Percentiles rank a stretch among this genome's conserved stretches.
Conservation (phyloP, 2,329 filamentous ascomycete genomes). For the Xylariaceae sp. region DNA sequence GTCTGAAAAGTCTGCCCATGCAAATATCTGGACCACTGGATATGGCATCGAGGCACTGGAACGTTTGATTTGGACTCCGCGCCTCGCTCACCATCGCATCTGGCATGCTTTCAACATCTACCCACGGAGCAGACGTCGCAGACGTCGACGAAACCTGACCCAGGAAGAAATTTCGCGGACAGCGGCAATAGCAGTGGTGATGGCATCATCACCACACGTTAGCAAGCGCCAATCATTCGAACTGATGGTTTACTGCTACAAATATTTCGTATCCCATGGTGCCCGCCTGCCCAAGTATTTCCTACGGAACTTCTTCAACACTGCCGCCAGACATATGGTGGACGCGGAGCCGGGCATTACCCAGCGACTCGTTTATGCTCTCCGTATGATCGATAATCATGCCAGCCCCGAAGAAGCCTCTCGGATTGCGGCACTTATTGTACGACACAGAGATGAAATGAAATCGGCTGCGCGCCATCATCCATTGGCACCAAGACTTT, state of each 20-base stretch:
- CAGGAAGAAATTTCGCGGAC: conserved; percentile 10
- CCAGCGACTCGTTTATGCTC: conserved; percentile 35
- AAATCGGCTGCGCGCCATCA: no score
- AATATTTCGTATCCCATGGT: conserved; percentile 26
- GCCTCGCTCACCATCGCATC: conserved; percentile 15
- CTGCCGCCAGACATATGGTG: conserved; percentile 36
- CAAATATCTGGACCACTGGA: conserved; percentile 23
- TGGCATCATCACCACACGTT: conserved; percentile 22
- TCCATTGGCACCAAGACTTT: no score
- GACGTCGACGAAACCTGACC: not conserved
- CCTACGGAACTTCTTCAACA: conserved; percentile 32
- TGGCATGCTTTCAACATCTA: conserved; percentile 16
- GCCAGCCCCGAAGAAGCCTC: conserved; percentile 25
- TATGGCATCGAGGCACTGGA: conserved; percentile 21
- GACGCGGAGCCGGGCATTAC: conserved; percentile 34
- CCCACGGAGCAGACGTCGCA: not conserved
- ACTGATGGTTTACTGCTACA: conserved; percentile 33
- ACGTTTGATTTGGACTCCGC: conserved; percentile 14
- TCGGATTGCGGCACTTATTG: conserved; percentile 18
- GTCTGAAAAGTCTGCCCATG: not conserved
- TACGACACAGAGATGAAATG: conserved; percentile 16
- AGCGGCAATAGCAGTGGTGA: conserved; percentile 16
- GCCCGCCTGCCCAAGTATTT: conserved; percentile 22
- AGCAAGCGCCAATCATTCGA: conserved; percentile 25
- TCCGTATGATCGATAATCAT: conserved; percentile 31